Percentiles rank a stretch among this genome's conserved stretches.
These are phyloP conservation scores for Paramecium sexaurelia DNA, from an alignment of 73 alveolate genomes.

Conservation along the genomic window DNA sequence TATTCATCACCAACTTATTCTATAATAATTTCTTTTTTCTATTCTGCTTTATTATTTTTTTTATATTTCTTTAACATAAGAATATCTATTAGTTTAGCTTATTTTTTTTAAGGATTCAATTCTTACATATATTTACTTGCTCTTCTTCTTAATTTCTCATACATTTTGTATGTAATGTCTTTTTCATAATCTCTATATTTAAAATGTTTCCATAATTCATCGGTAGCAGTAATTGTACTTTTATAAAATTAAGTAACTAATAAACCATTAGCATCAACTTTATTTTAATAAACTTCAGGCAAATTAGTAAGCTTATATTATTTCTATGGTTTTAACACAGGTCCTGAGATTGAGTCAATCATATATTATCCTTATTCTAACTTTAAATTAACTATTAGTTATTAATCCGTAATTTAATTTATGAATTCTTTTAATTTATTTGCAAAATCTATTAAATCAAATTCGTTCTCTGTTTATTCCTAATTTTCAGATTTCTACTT, in stretches of 20 bases:
- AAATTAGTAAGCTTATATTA: neutral
- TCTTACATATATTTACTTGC: constrained; percentile 45
- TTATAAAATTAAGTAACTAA: neutral
- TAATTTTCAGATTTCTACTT: neutral
- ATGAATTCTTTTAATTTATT: neutral
- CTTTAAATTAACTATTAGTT: neutral
- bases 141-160: constrained; percentile 47
- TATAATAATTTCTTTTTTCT: neutral
- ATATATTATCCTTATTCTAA: neutral
- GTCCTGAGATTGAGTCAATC: neutral
- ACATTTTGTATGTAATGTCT: constrained; percentile 1
- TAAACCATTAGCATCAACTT: constrained; percentile 3
- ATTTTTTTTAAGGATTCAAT: constrained; percentile 24
- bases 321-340: neutral
- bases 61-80: neutral
- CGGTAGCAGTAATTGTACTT: constrained; percentile 42
- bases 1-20: constrained; percentile 6
- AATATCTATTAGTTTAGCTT: constrained; percentile 23
- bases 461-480: neutral
- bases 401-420: neutral
- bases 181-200: constrained; percentile 41
- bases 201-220: constrained; percentile 39
- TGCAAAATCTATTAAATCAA: constrained; percentile 30
- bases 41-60: constrained; percentile 4
- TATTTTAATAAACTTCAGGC: neutral